Conservation (phyloP, 2,329 filamentous ascomycete species). For the Epichloe aotearoae region DNA sequence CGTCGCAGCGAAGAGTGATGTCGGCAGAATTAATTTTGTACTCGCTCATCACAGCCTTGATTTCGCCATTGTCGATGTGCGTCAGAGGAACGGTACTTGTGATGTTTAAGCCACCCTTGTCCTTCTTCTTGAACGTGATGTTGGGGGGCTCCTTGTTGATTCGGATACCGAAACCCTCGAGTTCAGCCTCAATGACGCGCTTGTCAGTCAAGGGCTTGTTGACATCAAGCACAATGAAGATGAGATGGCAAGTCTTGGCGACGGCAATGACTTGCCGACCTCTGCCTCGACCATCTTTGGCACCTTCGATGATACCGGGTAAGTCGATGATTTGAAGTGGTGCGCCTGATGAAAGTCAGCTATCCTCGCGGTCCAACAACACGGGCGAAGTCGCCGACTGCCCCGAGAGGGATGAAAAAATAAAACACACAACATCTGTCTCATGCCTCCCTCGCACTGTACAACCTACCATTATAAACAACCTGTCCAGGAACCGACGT, state of each 20-base stretch:
- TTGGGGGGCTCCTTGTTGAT: constrained; percentile 97
- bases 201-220: constrained; percentile 98
- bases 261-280: constrained; percentile 98
- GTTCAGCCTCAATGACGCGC: constrained; percentile 81
- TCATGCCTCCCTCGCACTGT: neutral
- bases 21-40: constrained; percentile 95
- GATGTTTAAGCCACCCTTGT: constrained; percentile 92
- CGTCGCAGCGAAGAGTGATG: constrained; percentile 94
- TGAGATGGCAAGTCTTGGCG: constrained; percentile 95
- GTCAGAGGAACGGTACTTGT: constrained; percentile 86
- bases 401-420: too few relatives aligned
- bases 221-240: constrained; percentile 96
- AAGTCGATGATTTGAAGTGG: constrained; percentile 98
- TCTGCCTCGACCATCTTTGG: constrained; percentile 94
- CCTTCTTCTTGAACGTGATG: constrained; percentile 99
- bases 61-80: constrained; percentile 91
- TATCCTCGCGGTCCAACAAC: neutral
- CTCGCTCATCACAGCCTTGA: constrained; percentile 94
- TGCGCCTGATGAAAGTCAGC: constrained; percentile 38
- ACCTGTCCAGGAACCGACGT: constrained; percentile 96
- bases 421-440: too few relatives aligned
- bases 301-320: constrained; percentile 96
- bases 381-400: neutral
- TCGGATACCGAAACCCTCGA: constrained; percentile 94
- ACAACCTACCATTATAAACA: constrained; percentile 61